These are phyloP conservation scores for Trametes sanguinea DNA, from an alignment of 768 basidiomycete genomes.

Conservation along the genomic window DNA sequence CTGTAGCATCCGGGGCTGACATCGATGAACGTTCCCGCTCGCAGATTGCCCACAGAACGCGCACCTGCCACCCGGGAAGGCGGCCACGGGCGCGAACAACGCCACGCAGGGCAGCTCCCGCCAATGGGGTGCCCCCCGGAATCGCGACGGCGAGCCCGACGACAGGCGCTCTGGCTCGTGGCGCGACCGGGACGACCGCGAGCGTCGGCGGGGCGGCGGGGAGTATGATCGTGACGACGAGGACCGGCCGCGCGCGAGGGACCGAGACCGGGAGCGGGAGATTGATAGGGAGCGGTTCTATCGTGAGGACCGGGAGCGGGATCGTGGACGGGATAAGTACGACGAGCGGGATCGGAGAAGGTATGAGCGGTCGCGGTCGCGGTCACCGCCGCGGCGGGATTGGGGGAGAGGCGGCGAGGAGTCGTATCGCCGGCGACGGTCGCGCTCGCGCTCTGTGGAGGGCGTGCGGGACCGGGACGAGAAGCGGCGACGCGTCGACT, in stretches of 20 bases:
- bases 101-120: conserved; percentile 21
- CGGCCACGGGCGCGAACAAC: conserved; percentile 38
- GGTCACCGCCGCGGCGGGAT: not conserved
- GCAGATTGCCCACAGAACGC: conserved; percentile 41
- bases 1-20: not conserved
- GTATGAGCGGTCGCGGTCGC: not conserved
- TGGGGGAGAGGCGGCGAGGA: not conserved
- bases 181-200: conserved; percentile 29
- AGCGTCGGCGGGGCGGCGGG: conserved; percentile 19
- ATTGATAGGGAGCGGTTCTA: conserved; percentile 8
- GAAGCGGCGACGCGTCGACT: conserved; percentile 38
- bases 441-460: conserved; percentile 30
- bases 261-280: conserved; percentile 21
- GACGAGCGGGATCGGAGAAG: conserved; percentile 12
- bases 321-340: conserved; percentile 16
- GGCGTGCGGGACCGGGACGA: conserved; percentile 26
- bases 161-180: conserved; percentile 23
- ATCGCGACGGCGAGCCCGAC: conserved; percentile 20
- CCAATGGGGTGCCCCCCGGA: conserved; percentile 25
- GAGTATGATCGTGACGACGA: conserved; percentile 15
- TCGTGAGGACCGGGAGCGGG: conserved; percentile 21
- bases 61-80: conserved; percentile 29
- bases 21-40: not conserved
- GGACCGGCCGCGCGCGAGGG: conserved; percentile 2
- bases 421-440: conserved; percentile 18